A percentile compares a stretch with the other conserved stretches of the same genome.
Conservation (phyloP, 257 asterid species). For the Solanum chmielewskii region DNA sequence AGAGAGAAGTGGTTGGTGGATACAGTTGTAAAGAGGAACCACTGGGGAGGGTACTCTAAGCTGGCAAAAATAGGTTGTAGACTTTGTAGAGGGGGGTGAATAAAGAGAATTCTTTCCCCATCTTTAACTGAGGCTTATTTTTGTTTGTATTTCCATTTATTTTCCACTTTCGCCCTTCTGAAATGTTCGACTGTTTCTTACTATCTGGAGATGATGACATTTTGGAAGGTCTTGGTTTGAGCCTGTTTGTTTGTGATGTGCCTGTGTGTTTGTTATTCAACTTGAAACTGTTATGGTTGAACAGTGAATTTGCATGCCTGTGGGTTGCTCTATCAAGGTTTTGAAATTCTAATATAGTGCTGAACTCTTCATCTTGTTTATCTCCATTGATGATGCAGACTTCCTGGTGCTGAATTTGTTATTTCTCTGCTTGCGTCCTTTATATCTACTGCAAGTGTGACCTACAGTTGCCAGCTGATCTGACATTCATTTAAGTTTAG, state of each 20-base stretch:
- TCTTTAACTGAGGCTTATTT: neutral
- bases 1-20: neutral
- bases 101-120: neutral
- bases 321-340: neutral
- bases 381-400: neutral
- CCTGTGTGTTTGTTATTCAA: neutral
- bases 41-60: neutral
- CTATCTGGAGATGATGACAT: neutral
- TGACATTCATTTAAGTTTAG: neutral
- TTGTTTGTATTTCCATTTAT: neutral
- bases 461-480: neutral
- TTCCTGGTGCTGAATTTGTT: neutral
- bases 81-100: neutral
- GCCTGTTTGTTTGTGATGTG: neutral
- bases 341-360: neutral
- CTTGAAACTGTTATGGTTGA: neutral
- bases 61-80: neutral
- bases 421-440: neutral
- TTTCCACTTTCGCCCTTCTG: neutral
- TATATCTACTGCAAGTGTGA: neutral
- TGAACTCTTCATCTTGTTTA: neutral
- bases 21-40: neutral
- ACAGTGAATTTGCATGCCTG: neutral
- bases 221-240: neutral
- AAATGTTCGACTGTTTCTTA: neutral